Evolutionary conservation across 1,284 basidiomycete genomes (phyloP).

Genomic region (Boletus sp.): DNA sequence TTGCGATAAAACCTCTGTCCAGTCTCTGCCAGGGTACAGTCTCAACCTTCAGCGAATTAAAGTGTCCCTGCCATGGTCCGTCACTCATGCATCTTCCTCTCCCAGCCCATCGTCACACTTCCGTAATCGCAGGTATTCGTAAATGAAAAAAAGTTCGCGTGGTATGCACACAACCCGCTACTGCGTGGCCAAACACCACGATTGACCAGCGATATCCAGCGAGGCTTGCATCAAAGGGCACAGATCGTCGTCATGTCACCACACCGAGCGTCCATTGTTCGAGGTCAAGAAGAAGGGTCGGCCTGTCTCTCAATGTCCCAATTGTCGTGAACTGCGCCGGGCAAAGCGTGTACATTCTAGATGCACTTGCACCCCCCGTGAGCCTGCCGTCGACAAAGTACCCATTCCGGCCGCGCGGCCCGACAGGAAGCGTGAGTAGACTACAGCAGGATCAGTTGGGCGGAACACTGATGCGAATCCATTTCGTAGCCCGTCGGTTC

Average conservation of each 20-base stretch:
- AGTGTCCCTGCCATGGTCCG: conserved; percentile 21
- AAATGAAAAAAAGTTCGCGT: conserved; percentile 81
- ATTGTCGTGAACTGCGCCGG: conserved; percentile 73
- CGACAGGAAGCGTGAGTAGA: conserved; percentile 50
- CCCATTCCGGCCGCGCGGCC: conserved; percentile 36
- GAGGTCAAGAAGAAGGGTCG: conserved; percentile 86
- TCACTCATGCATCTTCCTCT: neutral
- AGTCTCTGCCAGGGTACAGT: neutral
- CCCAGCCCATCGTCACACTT: neutral
- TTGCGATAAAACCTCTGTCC: conserved; percentile 5
- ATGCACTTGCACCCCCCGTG: conserved; percentile 52
- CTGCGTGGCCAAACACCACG: neutral
- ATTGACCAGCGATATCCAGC: conserved; percentile 37
- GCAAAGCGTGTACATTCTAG: conserved; percentile 71
- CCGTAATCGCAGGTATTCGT: conserved; percentile 54
- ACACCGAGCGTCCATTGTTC: conserved; percentile 76
- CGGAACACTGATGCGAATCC: conserved; percentile 7
- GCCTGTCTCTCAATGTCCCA: conserved; percentile 78
- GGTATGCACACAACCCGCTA: conserved; percentile 41
- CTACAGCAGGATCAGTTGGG: neutral
- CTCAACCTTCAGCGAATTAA: conserved; percentile 1
- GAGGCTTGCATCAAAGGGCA: conserved; percentile 89
- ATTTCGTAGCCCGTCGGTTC: conserved; percentile 46
- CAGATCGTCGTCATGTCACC: conserved; percentile 77
- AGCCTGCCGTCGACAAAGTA: conserved; percentile 37